Conservation (phyloP, 768 basidiomycete species). For the Podaxis mareebaensis region DNA sequence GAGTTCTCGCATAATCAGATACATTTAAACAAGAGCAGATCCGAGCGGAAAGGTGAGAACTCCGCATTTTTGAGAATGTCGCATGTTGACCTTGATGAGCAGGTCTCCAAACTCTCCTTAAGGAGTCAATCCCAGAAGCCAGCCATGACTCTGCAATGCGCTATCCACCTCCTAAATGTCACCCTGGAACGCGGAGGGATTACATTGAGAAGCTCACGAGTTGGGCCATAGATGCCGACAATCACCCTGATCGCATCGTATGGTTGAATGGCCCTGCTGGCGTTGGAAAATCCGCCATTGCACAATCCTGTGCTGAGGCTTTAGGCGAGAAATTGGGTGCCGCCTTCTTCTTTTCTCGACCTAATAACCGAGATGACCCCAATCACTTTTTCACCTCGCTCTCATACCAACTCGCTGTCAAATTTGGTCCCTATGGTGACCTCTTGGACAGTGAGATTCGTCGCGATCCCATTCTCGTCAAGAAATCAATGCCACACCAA, state of each 20-base stretch:
- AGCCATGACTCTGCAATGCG: background rate
- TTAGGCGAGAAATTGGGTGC: background rate
- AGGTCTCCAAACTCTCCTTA: too few species aligned
- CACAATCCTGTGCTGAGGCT: background rate
- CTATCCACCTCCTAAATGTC: background rate
- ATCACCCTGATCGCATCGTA: background rate
- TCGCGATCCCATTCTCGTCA: background rate
- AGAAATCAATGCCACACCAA: background rate
- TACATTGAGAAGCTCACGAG: background rate
- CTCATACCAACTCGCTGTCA: background rate
- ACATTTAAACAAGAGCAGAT: too few species aligned
- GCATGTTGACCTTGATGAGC: too few species aligned
- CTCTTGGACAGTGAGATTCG: background rate
- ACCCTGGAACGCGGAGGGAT: background rate
- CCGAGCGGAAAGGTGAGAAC: too few species aligned
- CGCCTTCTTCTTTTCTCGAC: background rate
- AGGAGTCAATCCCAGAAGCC: too few species aligned
- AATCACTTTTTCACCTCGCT: background rate
- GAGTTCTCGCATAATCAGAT: too few species aligned
- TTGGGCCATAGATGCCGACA: background rate
- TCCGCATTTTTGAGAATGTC: too few species aligned
- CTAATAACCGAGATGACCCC: background rate
- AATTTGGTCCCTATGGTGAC: background rate
- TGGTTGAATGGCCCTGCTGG: constrained; percentile 3
- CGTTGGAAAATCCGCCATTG: background rate